Evolutionary conservation across 495 filamentous ascomycete species (phyloP).

Genomic region (Penicillium bovifimosum): DNA sequence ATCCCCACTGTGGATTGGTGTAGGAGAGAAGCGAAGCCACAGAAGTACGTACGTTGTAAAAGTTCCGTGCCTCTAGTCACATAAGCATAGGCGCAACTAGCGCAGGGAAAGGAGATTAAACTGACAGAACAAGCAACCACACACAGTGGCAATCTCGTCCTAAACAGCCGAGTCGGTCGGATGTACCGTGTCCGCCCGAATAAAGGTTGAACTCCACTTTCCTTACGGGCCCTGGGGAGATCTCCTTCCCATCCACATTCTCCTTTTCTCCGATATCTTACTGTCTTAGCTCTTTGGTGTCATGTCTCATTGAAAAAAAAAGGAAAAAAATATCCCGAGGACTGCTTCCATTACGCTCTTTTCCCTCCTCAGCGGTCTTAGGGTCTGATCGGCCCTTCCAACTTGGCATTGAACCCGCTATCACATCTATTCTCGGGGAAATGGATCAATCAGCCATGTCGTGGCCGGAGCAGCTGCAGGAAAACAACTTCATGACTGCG

Average conservation of each 20-base stretch:
- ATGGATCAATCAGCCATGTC: constrained; percentile 42
- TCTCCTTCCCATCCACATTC: neutral
- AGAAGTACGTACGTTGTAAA: too few relatives aligned
- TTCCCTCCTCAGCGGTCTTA: neutral
- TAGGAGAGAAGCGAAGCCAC: neutral
- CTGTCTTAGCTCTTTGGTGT: neutral
- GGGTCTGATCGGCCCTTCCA: neutral
- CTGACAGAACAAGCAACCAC: neutral
- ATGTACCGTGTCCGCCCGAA: constrained; percentile 8
- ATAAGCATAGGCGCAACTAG: neutral
- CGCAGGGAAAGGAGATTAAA: too few relatives aligned
- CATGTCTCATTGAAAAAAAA: neutral
- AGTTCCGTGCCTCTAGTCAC: too few relatives aligned
- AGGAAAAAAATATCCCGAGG: too few relatives aligned
- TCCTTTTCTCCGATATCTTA: neutral
- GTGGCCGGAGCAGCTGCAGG: constrained; percentile 38
- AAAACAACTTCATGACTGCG: constrained; percentile 27
- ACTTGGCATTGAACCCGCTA: too few relatives aligned
- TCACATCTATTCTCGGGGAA: neutral
- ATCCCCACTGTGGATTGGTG: neutral
- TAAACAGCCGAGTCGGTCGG: neutral
- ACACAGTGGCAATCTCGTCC: neutral
- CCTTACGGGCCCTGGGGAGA: neutral
- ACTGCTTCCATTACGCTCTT: neutral
- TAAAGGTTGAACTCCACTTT: constrained; percentile 11